A percentile compares a stretch with the other conserved stretches of the same genome.
Evolutionary conservation across 2,329 filamentous ascomycete species (phyloP).

Genomic region (Ophiostoma triangulosporum): DNA sequence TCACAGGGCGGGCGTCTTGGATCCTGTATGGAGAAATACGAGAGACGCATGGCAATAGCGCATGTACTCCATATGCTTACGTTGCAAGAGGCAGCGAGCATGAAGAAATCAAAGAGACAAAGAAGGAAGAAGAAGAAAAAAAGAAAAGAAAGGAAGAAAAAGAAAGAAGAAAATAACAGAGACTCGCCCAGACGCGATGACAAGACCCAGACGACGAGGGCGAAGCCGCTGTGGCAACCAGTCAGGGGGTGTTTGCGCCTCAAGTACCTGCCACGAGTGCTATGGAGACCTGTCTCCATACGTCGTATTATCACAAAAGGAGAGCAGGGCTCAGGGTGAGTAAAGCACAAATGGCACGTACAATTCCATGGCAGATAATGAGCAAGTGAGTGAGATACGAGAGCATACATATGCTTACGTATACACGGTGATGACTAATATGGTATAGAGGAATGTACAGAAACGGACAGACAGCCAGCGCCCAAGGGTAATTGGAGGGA

Average conservation of each 20-base stretch:
- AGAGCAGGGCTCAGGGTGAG: neutral
- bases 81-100: too few relatives aligned
- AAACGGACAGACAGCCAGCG: too few relatives aligned
- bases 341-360: too few relatives aligned
- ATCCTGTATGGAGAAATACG: neutral
- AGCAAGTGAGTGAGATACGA: neutral
- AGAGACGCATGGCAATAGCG: neutral
- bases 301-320: neutral
- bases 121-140: neutral
- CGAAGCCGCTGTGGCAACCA: constrained; percentile 5
- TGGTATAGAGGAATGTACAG: too few relatives aligned
- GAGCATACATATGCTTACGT: too few relatives aligned
- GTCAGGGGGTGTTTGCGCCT: neutral
- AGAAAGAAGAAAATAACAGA: neutral
- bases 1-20: neutral
- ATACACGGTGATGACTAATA: too few relatives aligned
- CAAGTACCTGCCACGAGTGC: neutral
- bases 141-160: neutral
- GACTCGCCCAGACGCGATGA: neutral
- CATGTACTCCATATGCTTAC: neutral
- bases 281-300: neutral
- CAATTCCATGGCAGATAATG: too few relatives aligned
- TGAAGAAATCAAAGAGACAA: neutral
- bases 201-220: neutral
- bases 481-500: too few relatives aligned